A percentile compares a stretch with the other conserved stretches of the same genome.
These are phyloP conservation scores for Naganishia vaughanmartiniae DNA, from an alignment of 768 basidiomycete species.

Conservation along the genomic window DNA sequence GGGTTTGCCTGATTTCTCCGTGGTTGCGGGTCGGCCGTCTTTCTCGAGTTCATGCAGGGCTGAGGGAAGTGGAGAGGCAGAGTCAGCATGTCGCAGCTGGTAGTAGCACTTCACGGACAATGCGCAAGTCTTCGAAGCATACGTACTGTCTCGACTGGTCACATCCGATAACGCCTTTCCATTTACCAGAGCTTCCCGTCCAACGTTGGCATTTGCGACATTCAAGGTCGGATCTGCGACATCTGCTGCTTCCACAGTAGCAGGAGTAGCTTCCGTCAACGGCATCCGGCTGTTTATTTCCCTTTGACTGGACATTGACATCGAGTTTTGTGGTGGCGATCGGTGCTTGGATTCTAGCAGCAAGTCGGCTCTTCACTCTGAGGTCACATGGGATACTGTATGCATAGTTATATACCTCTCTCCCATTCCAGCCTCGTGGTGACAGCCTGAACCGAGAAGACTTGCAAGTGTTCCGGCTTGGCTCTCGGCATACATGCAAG, in stretches of 20 bases:
- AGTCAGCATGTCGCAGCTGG: neutral
- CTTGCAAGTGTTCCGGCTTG: neutral
- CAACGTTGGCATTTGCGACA: neutral
- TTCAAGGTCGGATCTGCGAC: neutral
- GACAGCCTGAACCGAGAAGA: neutral
- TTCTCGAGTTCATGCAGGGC: conserved; percentile 1
- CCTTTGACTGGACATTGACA: neutral
- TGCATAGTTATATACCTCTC: neutral
- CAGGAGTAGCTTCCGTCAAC: neutral
- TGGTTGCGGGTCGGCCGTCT: neutral
- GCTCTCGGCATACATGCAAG: too few species aligned
- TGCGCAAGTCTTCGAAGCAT: too few species aligned
- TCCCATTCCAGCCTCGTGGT: too few species aligned
- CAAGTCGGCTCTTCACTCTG: neutral
- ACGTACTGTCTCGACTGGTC: conserved; percentile 5
- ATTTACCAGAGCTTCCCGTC: neutral
- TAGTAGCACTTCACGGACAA: neutral
- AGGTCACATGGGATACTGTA: neutral
- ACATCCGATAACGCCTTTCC: neutral
- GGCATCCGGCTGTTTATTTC: neutral
- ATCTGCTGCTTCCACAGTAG: neutral
- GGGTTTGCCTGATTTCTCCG: neutral
- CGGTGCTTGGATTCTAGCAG: neutral
- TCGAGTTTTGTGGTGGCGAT: neutral
- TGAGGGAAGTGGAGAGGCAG: neutral